Percentiles rank a stretch among this genome's conserved stretches.
phyloP scores from a whole-genome alignment of 169 alveolate genomes.

The Eimeria maxima region DNA sequence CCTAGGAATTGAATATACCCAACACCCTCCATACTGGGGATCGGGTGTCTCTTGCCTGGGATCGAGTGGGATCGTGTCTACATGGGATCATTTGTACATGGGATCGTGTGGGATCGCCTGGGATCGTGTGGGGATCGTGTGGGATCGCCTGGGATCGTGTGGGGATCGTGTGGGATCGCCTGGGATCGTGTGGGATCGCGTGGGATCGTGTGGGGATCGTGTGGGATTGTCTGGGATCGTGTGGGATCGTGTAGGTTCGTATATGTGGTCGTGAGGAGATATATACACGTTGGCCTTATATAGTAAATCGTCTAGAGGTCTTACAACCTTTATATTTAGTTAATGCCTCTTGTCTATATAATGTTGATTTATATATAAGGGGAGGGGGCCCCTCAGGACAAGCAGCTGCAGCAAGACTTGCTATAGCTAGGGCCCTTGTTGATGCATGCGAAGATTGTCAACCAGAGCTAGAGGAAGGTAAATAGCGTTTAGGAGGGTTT shows the following conservation, averaged over 20 bases:
- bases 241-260: slow-evolving; percentile 83
- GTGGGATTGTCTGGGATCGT: neutral
- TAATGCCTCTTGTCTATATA: slow-evolving; percentile 90
- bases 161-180: neutral
- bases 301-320: slow-evolving; percentile 90
- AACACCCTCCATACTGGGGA: too few species aligned
- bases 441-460: slow-evolving; percentile 89
- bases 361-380: slow-evolving; percentile 88
- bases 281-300: slow-evolving; percentile 91
- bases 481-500: neutral
- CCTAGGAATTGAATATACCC: too few species aligned
- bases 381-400: slow-evolving; percentile 94
- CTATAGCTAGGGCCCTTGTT: slow-evolving; percentile 92
- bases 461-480: slow-evolving; percentile 86
- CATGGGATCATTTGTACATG: too few species aligned
- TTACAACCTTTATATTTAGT: slow-evolving; percentile 91
- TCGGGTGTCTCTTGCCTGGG: neutral
- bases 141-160: neutral
- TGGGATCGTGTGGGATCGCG: neutral
- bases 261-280: slow-evolving; percentile 91
- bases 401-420: slow-evolving; percentile 91
- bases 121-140: neutral
- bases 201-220: neutral
- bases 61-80: neutral
- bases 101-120: neutral